Conservation (phyloP, 495 filamentous ascomycete species). For the Extremus antarcticus region DNA sequence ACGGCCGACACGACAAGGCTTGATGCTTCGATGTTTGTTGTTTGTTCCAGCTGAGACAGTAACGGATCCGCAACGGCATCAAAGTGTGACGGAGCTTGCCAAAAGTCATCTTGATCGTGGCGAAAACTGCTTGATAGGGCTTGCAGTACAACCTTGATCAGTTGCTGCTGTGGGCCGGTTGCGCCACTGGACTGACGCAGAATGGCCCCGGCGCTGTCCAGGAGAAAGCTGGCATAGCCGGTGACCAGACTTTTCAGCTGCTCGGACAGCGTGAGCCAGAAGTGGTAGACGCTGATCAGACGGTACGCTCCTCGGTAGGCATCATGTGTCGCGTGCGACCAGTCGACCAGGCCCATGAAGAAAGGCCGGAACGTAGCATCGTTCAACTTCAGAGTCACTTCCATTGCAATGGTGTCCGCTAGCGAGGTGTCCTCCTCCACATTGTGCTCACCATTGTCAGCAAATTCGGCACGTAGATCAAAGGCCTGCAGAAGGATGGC, state of each 20-base stretch:
- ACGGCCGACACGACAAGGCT: slow-evolving; percentile 43
- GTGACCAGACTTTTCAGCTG: slow-evolving; percentile 90
- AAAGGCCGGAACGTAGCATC: slow-evolving; percentile 93
- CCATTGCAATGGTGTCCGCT: slow-evolving; percentile 56
- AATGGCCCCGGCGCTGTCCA: slow-evolving; percentile 60
- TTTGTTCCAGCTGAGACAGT: slow-evolving; percentile 46
- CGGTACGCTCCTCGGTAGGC: slow-evolving; percentile 42
- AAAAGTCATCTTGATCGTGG: slow-evolving; percentile 77
- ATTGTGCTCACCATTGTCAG: slow-evolving; percentile 13
- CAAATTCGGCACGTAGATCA: slow-evolving; percentile 54
- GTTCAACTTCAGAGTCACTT: slow-evolving; percentile 93
- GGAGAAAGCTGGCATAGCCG: slow-evolving; percentile 72
- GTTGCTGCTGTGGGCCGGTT: neutral
- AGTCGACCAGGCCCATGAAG: slow-evolving; percentile 71
- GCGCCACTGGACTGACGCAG: slow-evolving; percentile 28
- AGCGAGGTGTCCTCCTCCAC: slow-evolving; percentile 35
- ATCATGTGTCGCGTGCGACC: slow-evolving; percentile 60
- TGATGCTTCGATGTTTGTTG: slow-evolving; percentile 19
- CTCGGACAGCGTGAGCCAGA: slow-evolving; percentile 66
- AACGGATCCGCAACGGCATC: slow-evolving; percentile 56
- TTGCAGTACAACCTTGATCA: slow-evolving; percentile 41
- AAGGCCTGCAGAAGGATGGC: slow-evolving; percentile 59
- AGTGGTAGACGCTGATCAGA: slow-evolving; percentile 62
- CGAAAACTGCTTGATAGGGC: slow-evolving; percentile 65
- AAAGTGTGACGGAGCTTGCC: slow-evolving; percentile 84